Evolutionary conservation across 495 filamentous ascomycete genomes (phyloP).

Genomic region (Neurospora africana): DNA sequence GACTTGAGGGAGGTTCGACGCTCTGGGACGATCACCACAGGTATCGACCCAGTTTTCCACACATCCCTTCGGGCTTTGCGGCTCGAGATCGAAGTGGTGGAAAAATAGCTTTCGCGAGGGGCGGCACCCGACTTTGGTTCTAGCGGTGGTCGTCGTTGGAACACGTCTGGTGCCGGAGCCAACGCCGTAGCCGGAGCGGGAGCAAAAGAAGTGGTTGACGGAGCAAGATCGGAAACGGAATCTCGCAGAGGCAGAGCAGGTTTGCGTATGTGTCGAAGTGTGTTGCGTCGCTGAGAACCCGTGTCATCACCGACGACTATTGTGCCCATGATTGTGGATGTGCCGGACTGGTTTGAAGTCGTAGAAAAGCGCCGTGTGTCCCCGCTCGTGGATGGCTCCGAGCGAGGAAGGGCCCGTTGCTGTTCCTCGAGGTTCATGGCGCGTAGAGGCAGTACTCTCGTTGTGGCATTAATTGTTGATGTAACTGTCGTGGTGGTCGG

Average conservation of each 20-base stretch:
- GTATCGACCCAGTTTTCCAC: conserved; percentile 45
- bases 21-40: conserved; percentile 63
- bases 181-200: conserved; percentile 20
- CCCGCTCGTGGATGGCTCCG: conserved; percentile 34
- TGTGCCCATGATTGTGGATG: conserved; percentile 61
- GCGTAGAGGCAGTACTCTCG: conserved; percentile 32
- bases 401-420: conserved; percentile 19
- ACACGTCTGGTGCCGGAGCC: conserved; percentile 12
- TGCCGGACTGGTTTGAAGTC: conserved; percentile 47
- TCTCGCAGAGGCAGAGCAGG: conserved; percentile 35
- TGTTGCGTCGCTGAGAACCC: conserved; percentile 44
- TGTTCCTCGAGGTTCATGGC: conserved; percentile 36
- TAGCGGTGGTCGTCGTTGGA: conserved; percentile 13
- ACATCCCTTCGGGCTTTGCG: conserved; percentile 46
- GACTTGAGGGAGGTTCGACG: conserved; percentile 54
- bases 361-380: conserved; percentile 47
- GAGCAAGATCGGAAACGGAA: conserved; percentile 44
- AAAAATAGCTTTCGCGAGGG: conserved; percentile 46
- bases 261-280: conserved; percentile 62
- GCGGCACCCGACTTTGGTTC: conserved; percentile 21
- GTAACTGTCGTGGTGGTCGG: conserved; percentile 26
- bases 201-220: conserved; percentile 30
- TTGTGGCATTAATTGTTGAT: conserved; percentile 23
- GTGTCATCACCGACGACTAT: conserved; percentile 49
- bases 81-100: conserved; percentile 47